Evolutionary conservation across 805 yeast species (phyloP).

Genomic region (Monosporozyma unispora): DNA sequence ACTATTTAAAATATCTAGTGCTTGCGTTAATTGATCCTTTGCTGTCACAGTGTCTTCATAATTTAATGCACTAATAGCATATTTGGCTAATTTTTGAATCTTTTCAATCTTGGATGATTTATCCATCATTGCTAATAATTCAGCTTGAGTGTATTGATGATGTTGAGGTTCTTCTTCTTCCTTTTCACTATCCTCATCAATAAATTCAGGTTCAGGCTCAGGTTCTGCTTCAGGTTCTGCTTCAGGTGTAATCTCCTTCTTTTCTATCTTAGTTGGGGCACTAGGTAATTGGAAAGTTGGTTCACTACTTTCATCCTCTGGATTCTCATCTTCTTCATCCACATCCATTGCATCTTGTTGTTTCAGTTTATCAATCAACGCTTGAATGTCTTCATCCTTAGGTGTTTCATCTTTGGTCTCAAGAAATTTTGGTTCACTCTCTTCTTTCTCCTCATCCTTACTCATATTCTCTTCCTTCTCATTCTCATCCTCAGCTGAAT

Average conservation of each 20-base stretch:
- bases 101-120: conserved; percentile 46
- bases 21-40: conserved; percentile 46
- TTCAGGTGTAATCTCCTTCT: not conserved
- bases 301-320: conserved; percentile 2
- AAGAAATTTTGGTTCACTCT: not conserved
- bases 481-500: not conserved
- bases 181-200: not conserved
- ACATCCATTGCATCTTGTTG: not conserved
- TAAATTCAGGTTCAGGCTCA: not conserved
- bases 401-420: not conserved
- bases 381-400: conserved; percentile 7
- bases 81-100: conserved; percentile 63
- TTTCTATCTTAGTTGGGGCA: not conserved
- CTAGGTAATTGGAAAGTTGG: not conserved
- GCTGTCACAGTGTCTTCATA: conserved; percentile 70
- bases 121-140: conserved; percentile 43
- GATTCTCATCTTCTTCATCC: not conserved
- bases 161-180: not conserved
- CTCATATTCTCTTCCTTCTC: conserved; percentile 1
- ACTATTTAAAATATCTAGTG: conserved; percentile 35
- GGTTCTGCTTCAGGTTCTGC: not conserved
- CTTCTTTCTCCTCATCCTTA: not conserved
- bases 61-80: conserved; percentile 70
- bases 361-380: not conserved
- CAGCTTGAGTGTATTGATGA: conserved; percentile 26